These are phyloP conservation scores for Pseudogymnoascus sp. DNA, from an alignment of 2,329 filamentous ascomycete genomes.

Conservation along the genomic window DNA sequence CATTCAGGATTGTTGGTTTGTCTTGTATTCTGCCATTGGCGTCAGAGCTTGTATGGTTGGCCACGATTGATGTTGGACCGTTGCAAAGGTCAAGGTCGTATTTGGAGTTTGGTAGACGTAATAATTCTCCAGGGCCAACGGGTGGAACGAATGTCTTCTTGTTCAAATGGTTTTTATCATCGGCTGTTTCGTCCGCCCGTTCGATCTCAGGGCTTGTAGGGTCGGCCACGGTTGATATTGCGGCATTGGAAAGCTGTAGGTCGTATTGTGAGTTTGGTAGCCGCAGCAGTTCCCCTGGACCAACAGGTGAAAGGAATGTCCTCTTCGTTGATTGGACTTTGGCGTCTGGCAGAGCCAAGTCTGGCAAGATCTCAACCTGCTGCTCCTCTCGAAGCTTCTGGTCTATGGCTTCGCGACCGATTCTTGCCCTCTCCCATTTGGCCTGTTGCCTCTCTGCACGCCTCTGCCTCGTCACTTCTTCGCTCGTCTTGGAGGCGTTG, in stretches of 20 bases:
- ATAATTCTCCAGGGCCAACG: conserved; percentile 34
- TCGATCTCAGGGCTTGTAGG: conserved; percentile 13
- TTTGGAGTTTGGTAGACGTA: conserved; percentile 49
- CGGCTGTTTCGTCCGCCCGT: conserved; percentile 1
- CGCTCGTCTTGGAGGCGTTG: conserved; percentile 62
- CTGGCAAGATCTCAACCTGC: background rate
- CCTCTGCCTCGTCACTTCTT: conserved; percentile 69
- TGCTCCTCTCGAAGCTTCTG: conserved; percentile 53
- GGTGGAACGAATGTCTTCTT: conserved; percentile 17
- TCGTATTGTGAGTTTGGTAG: conserved; percentile 46
- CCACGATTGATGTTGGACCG: background rate
- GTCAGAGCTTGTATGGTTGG: background rate
- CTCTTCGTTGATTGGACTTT: background rate
- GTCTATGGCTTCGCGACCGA: conserved; percentile 77
- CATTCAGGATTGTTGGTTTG: background rate
- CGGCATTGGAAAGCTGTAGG: conserved; percentile 14
- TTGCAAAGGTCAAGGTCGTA: conserved; percentile 23
- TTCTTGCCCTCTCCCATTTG: conserved; percentile 86
- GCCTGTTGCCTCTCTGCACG: conserved; percentile 73
- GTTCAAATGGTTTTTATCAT: background rate
- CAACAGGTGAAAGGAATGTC: conserved; percentile 18
- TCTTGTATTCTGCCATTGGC: background rate
- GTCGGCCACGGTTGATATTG: background rate
- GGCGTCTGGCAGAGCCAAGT: background rate
- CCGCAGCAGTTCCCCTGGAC: conserved; percentile 37